These are phyloP conservation scores for Phytophthora citrophthora DNA, from an alignment of 352 stramenopile genomes.

Conservation along the genomic window DNA sequence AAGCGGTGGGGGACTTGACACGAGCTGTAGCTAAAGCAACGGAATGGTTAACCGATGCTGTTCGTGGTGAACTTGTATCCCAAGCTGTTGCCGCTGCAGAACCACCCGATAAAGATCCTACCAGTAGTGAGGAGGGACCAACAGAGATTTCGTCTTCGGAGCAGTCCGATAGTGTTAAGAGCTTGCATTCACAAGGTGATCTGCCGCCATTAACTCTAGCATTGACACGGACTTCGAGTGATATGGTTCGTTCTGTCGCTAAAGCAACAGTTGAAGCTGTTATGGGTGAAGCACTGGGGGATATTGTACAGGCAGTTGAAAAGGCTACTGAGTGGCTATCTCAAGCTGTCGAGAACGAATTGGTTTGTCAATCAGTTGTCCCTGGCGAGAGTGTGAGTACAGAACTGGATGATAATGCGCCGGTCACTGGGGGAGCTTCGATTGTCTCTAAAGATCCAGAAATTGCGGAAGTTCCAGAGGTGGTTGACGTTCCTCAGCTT, in stretches of 20 bases:
- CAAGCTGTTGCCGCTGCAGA: slow-evolving; percentile 10
- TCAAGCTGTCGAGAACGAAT: slow-evolving; percentile 11
- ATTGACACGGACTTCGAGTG: neutral
- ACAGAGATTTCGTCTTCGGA: neutral
- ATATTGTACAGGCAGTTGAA: slow-evolving; percentile 14
- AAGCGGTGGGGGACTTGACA: slow-evolving; percentile 23
- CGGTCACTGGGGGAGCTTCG: neutral
- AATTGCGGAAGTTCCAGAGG: neutral
- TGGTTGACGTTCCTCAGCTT: slow-evolving; percentile 1
- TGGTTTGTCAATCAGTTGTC: slow-evolving; percentile 10
- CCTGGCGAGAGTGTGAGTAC: slow-evolving; percentile 6
- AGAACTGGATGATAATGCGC: slow-evolving; percentile 8
- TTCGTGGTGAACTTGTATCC: slow-evolving; percentile 19
- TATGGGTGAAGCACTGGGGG: slow-evolving; percentile 15
- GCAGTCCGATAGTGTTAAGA: too few species aligned
- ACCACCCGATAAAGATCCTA: neutral
- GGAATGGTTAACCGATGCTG: slow-evolving; percentile 21
- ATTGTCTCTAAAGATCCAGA: neutral
- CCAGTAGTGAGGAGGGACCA: neutral
- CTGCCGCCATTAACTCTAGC: too few species aligned
- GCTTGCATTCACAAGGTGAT: neutral
- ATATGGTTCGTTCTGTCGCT: slow-evolving; percentile 22
- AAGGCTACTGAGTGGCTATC: slow-evolving; percentile 9
- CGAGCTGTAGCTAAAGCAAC: slow-evolving; percentile 19
- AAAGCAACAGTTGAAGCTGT: slow-evolving; percentile 20